Evolutionary conservation across 1,139 yeast species (phyloP).

Genomic region (Candida freyschussii): DNA sequence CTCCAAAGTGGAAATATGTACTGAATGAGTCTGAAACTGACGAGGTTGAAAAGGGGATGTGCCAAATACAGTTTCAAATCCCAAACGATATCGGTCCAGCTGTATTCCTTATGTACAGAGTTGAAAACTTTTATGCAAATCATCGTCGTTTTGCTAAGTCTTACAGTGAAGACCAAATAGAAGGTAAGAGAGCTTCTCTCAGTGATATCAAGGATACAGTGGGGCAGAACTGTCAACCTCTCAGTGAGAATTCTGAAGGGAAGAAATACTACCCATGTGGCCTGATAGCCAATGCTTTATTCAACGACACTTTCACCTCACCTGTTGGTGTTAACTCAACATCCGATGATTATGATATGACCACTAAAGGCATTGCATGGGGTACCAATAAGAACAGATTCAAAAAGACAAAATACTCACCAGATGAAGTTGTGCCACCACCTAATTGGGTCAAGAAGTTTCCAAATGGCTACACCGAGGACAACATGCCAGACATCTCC

Average conservation of each 20-base stretch:
- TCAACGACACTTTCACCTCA: slow-evolving; percentile 74
- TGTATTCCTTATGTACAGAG: slow-evolving; percentile 71
- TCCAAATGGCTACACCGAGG: slow-evolving; percentile 87
- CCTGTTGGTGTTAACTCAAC: slow-evolving; percentile 48
- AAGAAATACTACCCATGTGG: slow-evolving; percentile 87
- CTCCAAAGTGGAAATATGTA: slow-evolving; percentile 65
- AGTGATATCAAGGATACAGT: slow-evolving; percentile 54
- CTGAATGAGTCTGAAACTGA: slow-evolving; percentile 46
- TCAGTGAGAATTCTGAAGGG: slow-evolving; percentile 48
- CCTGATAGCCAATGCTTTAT: slow-evolving; percentile 84
- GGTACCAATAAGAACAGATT: slow-evolving; percentile 70
- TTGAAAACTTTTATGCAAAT: slow-evolving; percentile 83
- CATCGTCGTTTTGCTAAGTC: slow-evolving; percentile 92
- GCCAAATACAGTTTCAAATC: slow-evolving; percentile 73
- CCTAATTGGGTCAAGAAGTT: slow-evolving; percentile 84
- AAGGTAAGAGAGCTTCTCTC: slow-evolving; percentile 63
- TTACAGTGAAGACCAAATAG: slow-evolving; percentile 83
- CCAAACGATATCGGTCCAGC: slow-evolving; percentile 74
- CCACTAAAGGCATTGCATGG: slow-evolving; percentile 83
- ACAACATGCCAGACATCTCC: slow-evolving; percentile 77
- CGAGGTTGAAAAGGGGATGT: slow-evolving; percentile 39
- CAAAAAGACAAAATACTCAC: slow-evolving; percentile 69
- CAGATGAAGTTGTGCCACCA: slow-evolving; percentile 82
- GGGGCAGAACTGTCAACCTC: slow-evolving; percentile 88
- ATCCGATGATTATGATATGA: slow-evolving; percentile 50